Conservation (phyloP, 2,329 filamentous ascomycete genomes). For the Botryosphaeria dothidea region DNA sequence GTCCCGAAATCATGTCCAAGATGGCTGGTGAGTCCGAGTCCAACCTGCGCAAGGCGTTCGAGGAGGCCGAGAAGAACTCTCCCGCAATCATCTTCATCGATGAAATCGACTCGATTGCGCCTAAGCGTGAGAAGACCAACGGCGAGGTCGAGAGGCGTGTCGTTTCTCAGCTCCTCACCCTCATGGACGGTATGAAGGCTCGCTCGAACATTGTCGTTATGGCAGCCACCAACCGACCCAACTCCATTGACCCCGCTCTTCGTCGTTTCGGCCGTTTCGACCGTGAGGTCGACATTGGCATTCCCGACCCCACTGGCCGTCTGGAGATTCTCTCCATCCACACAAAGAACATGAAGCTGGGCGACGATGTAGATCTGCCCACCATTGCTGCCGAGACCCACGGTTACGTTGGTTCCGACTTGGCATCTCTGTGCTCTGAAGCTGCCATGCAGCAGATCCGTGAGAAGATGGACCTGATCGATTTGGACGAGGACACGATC, state of each 20-base stretch:
- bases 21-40: slow-evolving; percentile 99
- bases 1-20: slow-evolving; percentile 99
- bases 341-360: slow-evolving; percentile 99
- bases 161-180: slow-evolving; percentile 91
- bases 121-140: slow-evolving; percentile 99
- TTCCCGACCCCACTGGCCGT: slow-evolving; percentile 95
- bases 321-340: slow-evolving; percentile 99
- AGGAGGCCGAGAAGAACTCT: slow-evolving; percentile 99
- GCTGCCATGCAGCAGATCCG: slow-evolving; percentile 99
- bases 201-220: slow-evolving; percentile 98
- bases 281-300: slow-evolving; percentile 97
- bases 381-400: slow-evolving; percentile 96
- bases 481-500: slow-evolving; percentile 98
- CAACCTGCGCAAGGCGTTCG: slow-evolving; percentile 97
- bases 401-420: slow-evolving; percentile 97
- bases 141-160: slow-evolving; percentile 98
- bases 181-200: slow-evolving; percentile 99
- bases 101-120: slow-evolving; percentile 98
- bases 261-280: slow-evolving; percentile 98
- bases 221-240: slow-evolving; percentile 97
- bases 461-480: slow-evolving; percentile 99
- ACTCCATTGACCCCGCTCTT: slow-evolving; percentile 96
- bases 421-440: slow-evolving; percentile 97
- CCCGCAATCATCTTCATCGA: slow-evolving; percentile 99
- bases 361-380: slow-evolving; percentile 93